Conservation (phyloP, 805 yeast species). For the Wickerhamiella shivajii region DNA sequence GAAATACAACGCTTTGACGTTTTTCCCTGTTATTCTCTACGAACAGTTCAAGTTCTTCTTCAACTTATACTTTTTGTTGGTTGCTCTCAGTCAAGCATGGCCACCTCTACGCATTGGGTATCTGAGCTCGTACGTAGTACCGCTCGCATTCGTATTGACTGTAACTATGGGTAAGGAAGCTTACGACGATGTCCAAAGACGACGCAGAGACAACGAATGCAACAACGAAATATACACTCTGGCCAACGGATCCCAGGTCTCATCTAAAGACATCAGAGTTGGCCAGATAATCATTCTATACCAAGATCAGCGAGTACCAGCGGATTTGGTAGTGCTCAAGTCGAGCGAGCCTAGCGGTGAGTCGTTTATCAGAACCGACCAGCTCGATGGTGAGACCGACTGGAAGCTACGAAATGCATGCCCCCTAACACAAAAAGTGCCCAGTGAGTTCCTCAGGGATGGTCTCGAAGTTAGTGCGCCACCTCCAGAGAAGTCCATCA, state of each 20-base stretch:
- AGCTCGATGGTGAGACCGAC: conserved; percentile 96
- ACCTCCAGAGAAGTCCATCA: conserved; percentile 77
- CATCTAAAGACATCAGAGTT: conserved; percentile 52
- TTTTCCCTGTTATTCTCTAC: conserved; percentile 75
- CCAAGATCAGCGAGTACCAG: conserved; percentile 82
- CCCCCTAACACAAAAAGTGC: conserved; percentile 50
- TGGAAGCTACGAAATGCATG: conserved; percentile 87
- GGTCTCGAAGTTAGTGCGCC: conserved; percentile 52
- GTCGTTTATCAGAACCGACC: conserved; percentile 90
- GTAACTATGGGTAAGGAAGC: conserved; percentile 97
- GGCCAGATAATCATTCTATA: conserved; percentile 73
- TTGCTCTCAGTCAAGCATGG: conserved; percentile 83
- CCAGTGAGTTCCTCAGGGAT: conserved; percentile 29
- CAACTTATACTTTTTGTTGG: conserved; percentile 79
- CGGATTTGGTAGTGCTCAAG: conserved; percentile 75
- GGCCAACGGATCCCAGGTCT: conserved; percentile 28
- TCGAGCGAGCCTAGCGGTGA: conserved; percentile 74
- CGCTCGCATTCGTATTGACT: conserved; percentile 77
- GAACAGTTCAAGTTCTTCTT: conserved; percentile 96
- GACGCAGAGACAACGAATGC: conserved; percentile 80
- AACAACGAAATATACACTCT: conserved; percentile 74
- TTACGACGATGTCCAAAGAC: conserved; percentile 77
- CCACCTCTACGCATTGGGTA: conserved; percentile 90
- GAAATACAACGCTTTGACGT: conserved; percentile 76
- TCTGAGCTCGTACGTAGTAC: conserved; percentile 82